Percentiles rank a stretch among this genome's conserved stretches.
Evolutionary conservation across 192 early-diverging fungal genomes (phyloP).

Genomic region (Coemansia sp.): DNA sequence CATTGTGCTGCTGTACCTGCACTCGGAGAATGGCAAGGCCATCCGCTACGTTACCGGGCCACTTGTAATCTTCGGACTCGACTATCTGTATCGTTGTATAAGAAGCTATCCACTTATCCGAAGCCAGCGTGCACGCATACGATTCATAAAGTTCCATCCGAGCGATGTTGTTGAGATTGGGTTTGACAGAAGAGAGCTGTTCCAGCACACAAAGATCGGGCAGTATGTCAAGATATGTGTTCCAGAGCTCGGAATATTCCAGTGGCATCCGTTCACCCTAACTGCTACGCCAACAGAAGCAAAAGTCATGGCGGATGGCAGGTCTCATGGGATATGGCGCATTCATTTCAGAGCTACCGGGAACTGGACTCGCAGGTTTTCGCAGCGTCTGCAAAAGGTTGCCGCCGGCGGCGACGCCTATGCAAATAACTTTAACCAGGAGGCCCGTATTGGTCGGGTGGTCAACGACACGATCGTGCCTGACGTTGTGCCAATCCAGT

Average conservation of each 20-base stretch:
- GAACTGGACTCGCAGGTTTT: conserved; percentile 72
- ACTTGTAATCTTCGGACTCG: conserved; percentile 57
- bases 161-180: conserved; percentile 73
- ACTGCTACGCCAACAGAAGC: conserved; percentile 76
- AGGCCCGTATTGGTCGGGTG: conserved; percentile 49
- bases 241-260: conserved; percentile 70
- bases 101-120: conserved; percentile 55
- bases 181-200: conserved; percentile 60
- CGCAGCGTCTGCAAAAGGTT: conserved; percentile 60
- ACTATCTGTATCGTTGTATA: conserved; percentile 62
- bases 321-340: conserved; percentile 53
- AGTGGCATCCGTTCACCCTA: conserved; percentile 85
- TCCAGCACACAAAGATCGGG: conserved; percentile 58
- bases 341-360: conserved; percentile 78
- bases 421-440: conserved; percentile 50
- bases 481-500: conserved; percentile 37
- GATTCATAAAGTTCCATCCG: conserved; percentile 74
- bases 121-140: conserved; percentile 57
- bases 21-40: conserved; percentile 65
- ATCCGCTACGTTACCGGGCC: conserved; percentile 40
- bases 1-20: conserved; percentile 70
- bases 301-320: conserved; percentile 59
- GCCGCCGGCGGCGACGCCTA: conserved; percentile 49
- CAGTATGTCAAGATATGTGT: conserved; percentile 80
- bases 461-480: conserved; percentile 43